A percentile compares a stretch with the other conserved stretches of the same genome.
These are phyloP conservation scores for Narthecium ossifragum DNA, from an alignment of 106 monocot genomes.

Conservation along the genomic window DNA sequence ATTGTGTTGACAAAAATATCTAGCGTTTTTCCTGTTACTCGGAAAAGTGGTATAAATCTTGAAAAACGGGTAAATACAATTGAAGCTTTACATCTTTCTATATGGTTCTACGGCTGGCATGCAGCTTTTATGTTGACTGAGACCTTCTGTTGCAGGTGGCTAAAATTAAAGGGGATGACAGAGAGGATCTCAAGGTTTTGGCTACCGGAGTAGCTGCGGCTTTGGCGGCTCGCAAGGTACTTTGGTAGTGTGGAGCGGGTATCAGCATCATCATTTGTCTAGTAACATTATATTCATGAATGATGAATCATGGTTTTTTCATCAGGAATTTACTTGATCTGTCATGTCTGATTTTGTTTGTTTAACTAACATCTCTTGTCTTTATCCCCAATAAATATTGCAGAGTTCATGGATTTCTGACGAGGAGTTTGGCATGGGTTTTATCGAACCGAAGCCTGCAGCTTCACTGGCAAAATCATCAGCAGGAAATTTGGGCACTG, in stretches of 20 bases:
- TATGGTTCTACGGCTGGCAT: neutral
- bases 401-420: constrained; percentile 95
- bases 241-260: too few species aligned
- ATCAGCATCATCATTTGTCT: too few species aligned
- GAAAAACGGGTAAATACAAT: constrained; percentile 73
- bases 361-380: too few species aligned
- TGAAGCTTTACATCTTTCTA: neutral
- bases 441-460: constrained; percentile 59
- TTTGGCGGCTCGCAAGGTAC: constrained; percentile 95
- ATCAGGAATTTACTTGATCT: too few species aligned
- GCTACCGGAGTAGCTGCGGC: constrained; percentile 97
- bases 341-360: too few species aligned
- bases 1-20: constrained; percentile 94
- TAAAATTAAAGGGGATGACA: constrained; percentile 90
- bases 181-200: constrained; percentile 96
- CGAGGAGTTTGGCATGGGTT: constrained; percentile 93
- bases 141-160: constrained; percentile 31
- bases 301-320: too few species aligned
- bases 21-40: constrained; percentile 84
- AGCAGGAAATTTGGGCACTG: constrained; percentile 19
- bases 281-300: too few species aligned
- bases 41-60: constrained; percentile 82
- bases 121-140: neutral
- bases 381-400: too few species aligned
- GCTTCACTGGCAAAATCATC: constrained; percentile 42